These are phyloP conservation scores for Actinomucor elegans DNA, from an alignment of 371 early-diverging fungal genomes.

Conservation along the genomic window DNA sequence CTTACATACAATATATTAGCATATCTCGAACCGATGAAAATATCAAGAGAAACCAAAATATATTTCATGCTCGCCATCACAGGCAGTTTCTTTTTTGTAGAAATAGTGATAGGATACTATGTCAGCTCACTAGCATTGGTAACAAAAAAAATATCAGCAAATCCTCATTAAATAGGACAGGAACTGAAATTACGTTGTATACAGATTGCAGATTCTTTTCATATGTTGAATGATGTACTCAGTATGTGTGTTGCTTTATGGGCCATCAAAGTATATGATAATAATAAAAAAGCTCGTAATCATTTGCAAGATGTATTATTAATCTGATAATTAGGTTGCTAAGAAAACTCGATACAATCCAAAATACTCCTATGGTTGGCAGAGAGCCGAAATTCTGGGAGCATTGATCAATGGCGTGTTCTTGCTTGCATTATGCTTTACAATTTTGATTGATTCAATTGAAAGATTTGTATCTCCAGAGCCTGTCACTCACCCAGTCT, in stretches of 20 bases:
- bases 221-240: constrained; percentile 88
- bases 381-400: constrained; percentile 91
- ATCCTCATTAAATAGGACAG: not conserved
- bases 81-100: constrained; percentile 70
- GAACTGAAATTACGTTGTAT: no score
- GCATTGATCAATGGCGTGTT: constrained; percentile 91
- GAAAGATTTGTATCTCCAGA: constrained; percentile 75
- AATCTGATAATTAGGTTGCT: constrained; percentile 26
- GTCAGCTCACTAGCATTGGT: constrained; percentile 80
- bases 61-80: constrained; percentile 66
- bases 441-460: constrained; percentile 86
- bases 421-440: constrained; percentile 85
- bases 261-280: constrained; percentile 68
- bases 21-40: no score
- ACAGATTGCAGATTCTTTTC: constrained; percentile 89
- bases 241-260: constrained; percentile 82
- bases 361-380: constrained; percentile 86
- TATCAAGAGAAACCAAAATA: constrained; percentile 33
- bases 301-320: no score
- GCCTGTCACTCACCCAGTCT: constrained; percentile 68
- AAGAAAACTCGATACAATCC: constrained; percentile 48
- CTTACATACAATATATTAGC: no score
- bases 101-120: constrained; percentile 77
- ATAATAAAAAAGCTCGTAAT: not conserved
- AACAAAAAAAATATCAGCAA: not conserved